Conservation (phyloP, 1,284 basidiomycete species). For the Cryptococcus sp. region DNA sequence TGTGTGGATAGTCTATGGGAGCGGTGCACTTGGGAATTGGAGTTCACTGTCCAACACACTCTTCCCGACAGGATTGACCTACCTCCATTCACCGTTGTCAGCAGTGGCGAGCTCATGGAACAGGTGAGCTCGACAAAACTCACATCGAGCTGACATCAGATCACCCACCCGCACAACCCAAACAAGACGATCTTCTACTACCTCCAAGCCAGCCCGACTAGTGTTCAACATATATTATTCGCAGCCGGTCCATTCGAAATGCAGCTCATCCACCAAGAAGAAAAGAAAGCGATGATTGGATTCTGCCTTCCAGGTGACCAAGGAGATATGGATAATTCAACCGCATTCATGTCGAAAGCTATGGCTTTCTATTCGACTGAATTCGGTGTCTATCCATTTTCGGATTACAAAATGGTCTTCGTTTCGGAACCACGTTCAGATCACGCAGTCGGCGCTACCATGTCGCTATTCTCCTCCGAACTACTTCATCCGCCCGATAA, state of each 20-base stretch:
- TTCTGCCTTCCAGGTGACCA: conserved; percentile 85
- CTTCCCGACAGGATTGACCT: conserved; percentile 57
- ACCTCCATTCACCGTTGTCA: conserved; percentile 77
- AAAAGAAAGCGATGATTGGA: conserved; percentile 80
- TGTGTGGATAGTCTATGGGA: conserved; percentile 95
- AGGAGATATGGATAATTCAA: conserved; percentile 63
- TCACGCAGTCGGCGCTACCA: conserved; percentile 76
- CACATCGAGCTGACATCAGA: conserved; percentile 50
- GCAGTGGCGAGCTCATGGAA: conserved; percentile 89
- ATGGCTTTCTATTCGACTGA: conserved; percentile 90
- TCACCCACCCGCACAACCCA: conserved; percentile 89
- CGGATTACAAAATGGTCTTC: conserved; percentile 93
- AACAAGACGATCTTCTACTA: conserved; percentile 94
- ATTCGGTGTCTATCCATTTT: conserved; percentile 94
- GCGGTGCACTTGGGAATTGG: conserved; percentile 97
- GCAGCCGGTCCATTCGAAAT: conserved; percentile 92
- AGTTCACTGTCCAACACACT: conserved; percentile 87
- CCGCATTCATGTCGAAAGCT: conserved; percentile 74
- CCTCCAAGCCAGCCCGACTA: conserved; percentile 79
- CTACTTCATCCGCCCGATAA: conserved; percentile 81
- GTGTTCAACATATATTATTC: conserved; percentile 92
- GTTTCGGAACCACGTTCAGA: conserved; percentile 79
- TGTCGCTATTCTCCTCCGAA: conserved; percentile 77
- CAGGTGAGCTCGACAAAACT: conserved; percentile 57
- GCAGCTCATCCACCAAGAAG: conserved; percentile 61